A percentile compares a stretch with the other conserved stretches of the same genome.
Conservation (phyloP, 192 early-diverging fungal species). For the Gryganskiella cystojenkinii region DNA sequence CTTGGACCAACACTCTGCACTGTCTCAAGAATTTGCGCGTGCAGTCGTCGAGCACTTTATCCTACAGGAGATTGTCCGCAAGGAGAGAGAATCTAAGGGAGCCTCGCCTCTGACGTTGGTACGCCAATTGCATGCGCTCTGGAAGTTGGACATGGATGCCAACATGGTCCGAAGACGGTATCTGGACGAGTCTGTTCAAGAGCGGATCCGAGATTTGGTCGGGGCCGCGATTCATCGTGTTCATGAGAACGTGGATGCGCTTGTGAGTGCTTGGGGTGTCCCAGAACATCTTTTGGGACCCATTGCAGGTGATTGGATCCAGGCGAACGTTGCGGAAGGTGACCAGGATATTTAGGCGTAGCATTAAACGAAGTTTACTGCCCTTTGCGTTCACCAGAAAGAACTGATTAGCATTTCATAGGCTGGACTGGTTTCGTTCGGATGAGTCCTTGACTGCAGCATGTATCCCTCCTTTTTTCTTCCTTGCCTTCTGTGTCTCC, state of each 20-base stretch:
- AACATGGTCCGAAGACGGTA: slow-evolving; percentile 16
- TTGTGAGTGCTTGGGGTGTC: slow-evolving; percentile 8
- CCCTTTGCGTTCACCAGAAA: no score
- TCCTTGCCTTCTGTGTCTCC: no score
- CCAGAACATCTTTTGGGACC: slow-evolving; percentile 12
- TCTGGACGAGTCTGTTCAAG: slow-evolving; percentile 12
- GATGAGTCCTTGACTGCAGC: no score
- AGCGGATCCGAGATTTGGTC: slow-evolving; percentile 7
- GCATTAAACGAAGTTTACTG: no score
- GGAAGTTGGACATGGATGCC: slow-evolving; percentile 14
- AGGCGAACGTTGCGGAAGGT: slow-evolving; percentile 5
- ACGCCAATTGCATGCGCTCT: slow-evolving; percentile 16
- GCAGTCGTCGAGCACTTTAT: slow-evolving; percentile 19
- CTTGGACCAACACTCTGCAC: slow-evolving; percentile 7
- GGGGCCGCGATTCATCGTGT: slow-evolving; percentile 13
- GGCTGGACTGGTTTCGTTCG: no score
- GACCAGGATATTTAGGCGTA: slow-evolving; percentile 14
- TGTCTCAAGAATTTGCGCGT: slow-evolving; percentile 18
- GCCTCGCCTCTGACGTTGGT: background rate
- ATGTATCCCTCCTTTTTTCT: no score
- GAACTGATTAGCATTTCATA: no score
- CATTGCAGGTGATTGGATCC: slow-evolving; percentile 18
- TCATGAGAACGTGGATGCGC: slow-evolving; percentile 12
- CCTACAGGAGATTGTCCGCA: slow-evolving; percentile 3
- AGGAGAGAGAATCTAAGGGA: background rate